Evolutionary conservation across 768 basidiomycete species (phyloP), one percentile per base, ranked within the genome.

Genomic region (Coprinopsis cinerea): DNA sequence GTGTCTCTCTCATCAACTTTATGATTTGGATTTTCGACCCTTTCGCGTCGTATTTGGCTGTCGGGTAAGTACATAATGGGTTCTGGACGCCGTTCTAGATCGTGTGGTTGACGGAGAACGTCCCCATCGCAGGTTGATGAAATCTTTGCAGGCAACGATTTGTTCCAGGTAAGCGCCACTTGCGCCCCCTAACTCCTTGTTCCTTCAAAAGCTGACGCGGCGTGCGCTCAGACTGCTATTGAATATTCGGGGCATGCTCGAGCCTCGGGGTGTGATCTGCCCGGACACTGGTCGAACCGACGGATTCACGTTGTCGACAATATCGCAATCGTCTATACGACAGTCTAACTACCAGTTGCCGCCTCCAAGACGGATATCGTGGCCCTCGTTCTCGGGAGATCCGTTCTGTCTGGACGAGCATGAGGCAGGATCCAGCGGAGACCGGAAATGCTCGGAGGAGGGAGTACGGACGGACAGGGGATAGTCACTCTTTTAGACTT

Each of bases 21-120:
- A 52, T 58, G 51, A 61, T 58, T 28, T 61, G 60, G 59, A 57
- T 60, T 25, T 40, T 59, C n/a, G 57, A 60, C 39, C 60, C 58
- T 14, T 58, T 59, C 43, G 58, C 54, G 9, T 60, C 56, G 25
- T 60, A 61, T 53, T 49, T 61, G 24, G 60, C 58, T 17, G 59
- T 59, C 22, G 60, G 60, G 55, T 56, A 22, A 7, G 52, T 43
- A 11, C 24, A 14, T 4, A 22, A 9, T 4, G 13, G 22, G 30
- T 25, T 11, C n/a, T 22, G 4, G n/a, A 32, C 30, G 9, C 30
- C 15, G 30, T 15, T 32, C 30, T 32, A 5, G 2, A 28, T 32
- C 34, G 2, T 11, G n/a, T 24, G 18, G 18, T 13, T 7, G n/a
- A 20, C 40, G 11, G 17, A 34, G 20, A 41, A 9, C 6, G 10